These are phyloP conservation scores for Coniella lustricola DNA, from an alignment of 2,329 filamentous ascomycete genomes.

Conservation along the genomic window DNA sequence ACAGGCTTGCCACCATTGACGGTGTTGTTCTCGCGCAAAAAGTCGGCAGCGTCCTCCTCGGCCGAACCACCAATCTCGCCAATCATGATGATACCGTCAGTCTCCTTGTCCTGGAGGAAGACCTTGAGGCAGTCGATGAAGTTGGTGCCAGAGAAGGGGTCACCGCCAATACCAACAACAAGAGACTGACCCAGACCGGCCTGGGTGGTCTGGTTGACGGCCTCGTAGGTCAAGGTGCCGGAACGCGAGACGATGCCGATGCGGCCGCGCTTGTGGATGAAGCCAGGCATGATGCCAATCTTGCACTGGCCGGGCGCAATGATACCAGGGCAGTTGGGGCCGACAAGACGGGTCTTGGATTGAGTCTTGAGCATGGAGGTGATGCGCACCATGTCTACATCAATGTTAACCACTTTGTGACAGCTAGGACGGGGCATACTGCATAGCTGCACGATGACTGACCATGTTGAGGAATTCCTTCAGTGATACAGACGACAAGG, in stretches of 20 bases:
- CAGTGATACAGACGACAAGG: constrained; percentile 93
- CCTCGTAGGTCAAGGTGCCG: constrained; percentile 97
- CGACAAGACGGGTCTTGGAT: constrained; percentile 91
- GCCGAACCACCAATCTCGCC: constrained; percentile 97
- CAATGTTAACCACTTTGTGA: constrained; percentile 13
- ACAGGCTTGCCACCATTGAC: constrained; percentile 82
- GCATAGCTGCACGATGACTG: constrained; percentile 29
- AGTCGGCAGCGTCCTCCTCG: constrained; percentile 97
- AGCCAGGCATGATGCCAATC: constrained; percentile 99
- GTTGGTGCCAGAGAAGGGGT: constrained; percentile 98
- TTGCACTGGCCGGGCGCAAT: constrained; percentile 96
- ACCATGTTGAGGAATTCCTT: constrained; percentile 97
- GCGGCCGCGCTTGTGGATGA: constrained; percentile 99
- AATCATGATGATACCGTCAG: constrained; percentile 99
- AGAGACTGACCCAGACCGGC: constrained; percentile 95
- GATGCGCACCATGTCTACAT: constrained; percentile 93
- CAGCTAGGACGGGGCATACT: neutral
- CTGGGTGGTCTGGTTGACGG: constrained; percentile 98
- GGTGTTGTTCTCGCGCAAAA: constrained; percentile 86
- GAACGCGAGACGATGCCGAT: constrained; percentile 98
- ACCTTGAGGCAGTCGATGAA: constrained; percentile 99
- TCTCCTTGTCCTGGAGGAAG: constrained; percentile 92
- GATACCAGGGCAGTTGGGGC: constrained; percentile 97
- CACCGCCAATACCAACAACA: constrained; percentile 95
- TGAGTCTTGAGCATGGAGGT: constrained; percentile 97